Conservation (phyloP, 768 basidiomycete species). For the Tephrocybe sp. region DNA sequence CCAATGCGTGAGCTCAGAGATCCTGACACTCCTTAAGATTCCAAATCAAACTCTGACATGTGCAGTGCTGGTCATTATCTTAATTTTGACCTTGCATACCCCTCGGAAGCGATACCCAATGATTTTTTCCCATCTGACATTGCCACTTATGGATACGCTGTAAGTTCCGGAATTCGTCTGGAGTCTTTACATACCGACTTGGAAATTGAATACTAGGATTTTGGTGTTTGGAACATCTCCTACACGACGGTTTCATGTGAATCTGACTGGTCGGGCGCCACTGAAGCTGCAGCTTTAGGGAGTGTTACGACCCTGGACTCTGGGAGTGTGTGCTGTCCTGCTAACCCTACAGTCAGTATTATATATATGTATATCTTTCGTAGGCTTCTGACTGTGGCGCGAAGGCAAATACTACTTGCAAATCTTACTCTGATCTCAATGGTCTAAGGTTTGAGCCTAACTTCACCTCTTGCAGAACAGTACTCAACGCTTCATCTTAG, state of each 20-base stretch:
- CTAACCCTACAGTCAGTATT: constrained; percentile 55
- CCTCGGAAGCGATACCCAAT: constrained; percentile 64
- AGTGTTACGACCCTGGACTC: constrained; percentile 56
- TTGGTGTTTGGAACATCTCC: constrained; percentile 83
- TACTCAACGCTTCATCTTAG: constrained; percentile 21
- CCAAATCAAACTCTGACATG: background rate
- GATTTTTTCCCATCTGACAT: constrained; percentile 75
- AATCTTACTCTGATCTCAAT: constrained; percentile 68
- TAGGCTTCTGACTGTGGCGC: no score
- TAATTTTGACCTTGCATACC: constrained; percentile 83
- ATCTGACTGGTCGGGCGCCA: constrained; percentile 60
- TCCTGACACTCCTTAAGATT: background rate
- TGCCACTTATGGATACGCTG: constrained; percentile 59
- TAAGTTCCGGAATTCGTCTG: constrained; percentile 10
- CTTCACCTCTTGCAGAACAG: background rate
- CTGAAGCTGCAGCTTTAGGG: constrained; percentile 60
- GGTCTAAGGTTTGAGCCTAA: constrained; percentile 54
- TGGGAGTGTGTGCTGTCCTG: constrained; percentile 68
- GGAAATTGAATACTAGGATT: constrained; percentile 47
- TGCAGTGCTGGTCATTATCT: constrained; percentile 63
- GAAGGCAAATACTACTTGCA: constrained; percentile 52
- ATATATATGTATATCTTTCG: no score
- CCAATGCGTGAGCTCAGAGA: constrained; percentile 55
- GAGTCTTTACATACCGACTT: background rate
- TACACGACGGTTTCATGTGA: constrained; percentile 66